Conservation (phyloP, 768 basidiomycete species). For the Boletus vinaceobasis region DNA sequence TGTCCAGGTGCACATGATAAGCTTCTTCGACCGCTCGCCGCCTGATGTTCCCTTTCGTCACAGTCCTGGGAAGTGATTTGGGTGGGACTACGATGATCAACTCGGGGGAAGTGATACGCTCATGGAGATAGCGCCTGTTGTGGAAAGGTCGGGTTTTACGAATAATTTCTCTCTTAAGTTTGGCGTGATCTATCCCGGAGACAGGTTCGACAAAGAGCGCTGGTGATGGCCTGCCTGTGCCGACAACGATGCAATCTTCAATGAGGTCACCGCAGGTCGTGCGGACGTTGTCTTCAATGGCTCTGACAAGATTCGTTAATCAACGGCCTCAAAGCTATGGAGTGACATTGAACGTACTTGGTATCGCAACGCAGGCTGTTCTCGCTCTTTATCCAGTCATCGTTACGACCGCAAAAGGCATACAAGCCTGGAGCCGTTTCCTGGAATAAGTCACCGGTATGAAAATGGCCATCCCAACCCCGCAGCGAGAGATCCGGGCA, state of each 20-base stretch:
- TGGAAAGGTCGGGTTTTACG: slow-evolving; percentile 74
- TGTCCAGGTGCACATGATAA: slow-evolving; percentile 56
- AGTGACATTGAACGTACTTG: slow-evolving; percentile 37
- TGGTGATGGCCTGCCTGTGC: slow-evolving; percentile 71
- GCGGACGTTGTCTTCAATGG: slow-evolving; percentile 76
- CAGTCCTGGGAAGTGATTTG: slow-evolving; percentile 70
- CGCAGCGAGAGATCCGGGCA: slow-evolving; percentile 63
- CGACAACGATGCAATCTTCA: slow-evolving; percentile 73
- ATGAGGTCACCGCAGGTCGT: slow-evolving; percentile 62
- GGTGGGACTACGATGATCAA: slow-evolving; percentile 66
- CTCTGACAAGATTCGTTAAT: slow-evolving; percentile 33
- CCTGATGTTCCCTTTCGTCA: slow-evolving; percentile 80
- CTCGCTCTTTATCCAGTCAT: slow-evolving; percentile 85
- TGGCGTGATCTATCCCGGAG: slow-evolving; percentile 48
- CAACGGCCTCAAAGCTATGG: not conserved
- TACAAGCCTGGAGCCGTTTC: slow-evolving; percentile 57
- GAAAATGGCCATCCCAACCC: slow-evolving; percentile 64
- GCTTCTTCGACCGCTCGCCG: slow-evolving; percentile 70
- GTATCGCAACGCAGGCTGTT: slow-evolving; percentile 78
- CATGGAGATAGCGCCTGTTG: slow-evolving; percentile 71
- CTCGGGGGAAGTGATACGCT: slow-evolving; percentile 62
- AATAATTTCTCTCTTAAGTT: slow-evolving; percentile 68
- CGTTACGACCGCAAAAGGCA: slow-evolving; percentile 67
- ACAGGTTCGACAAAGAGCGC: slow-evolving; percentile 71
- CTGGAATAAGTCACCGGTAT: slow-evolving; percentile 80